phyloP scores from a whole-genome alignment of 257 asterid genomes.

The Gardenia jasminoides region DNA sequence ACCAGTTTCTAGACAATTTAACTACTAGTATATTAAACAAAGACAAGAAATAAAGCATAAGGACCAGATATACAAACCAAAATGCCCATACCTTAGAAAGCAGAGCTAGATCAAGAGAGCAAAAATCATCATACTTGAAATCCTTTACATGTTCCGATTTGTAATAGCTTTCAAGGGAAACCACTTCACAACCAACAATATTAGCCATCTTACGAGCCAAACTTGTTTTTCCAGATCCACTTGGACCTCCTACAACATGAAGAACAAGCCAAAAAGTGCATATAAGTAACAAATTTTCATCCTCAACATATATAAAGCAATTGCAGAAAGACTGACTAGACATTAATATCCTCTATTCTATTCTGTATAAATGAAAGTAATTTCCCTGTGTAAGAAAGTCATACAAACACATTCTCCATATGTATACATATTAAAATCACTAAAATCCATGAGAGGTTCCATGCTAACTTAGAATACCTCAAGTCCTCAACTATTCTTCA shows the following conservation, averaged over 20 bases:
- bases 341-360: not conserved
- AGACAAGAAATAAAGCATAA: not conserved
- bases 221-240: constrained; percentile 99
- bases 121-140: constrained; percentile 88
- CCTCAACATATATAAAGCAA: not conserved
- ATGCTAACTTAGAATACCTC: not conserved
- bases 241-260: constrained; percentile 82
- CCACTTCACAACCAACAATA: constrained; percentile 98
- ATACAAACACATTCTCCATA: not conserved
- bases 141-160: constrained; percentile 83
- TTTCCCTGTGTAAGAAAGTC: not conserved
- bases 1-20: not conserved
- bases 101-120: constrained; percentile 90
- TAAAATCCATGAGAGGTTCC: not conserved
- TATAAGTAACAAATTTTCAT: not conserved
- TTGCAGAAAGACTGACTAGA: not conserved
- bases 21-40: not conserved
- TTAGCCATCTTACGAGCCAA: constrained; percentile 99
- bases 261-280: constrained; percentile 19
- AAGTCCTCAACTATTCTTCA: not conserved
- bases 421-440: not conserved
- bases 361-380: not conserved
- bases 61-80: constrained; percentile 18
- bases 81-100: constrained; percentile 71
- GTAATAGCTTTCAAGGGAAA: constrained; percentile 96